phyloP scores from a whole-genome alignment of 331 rosid genomes.

The Cydonia oblonga region DNA sequence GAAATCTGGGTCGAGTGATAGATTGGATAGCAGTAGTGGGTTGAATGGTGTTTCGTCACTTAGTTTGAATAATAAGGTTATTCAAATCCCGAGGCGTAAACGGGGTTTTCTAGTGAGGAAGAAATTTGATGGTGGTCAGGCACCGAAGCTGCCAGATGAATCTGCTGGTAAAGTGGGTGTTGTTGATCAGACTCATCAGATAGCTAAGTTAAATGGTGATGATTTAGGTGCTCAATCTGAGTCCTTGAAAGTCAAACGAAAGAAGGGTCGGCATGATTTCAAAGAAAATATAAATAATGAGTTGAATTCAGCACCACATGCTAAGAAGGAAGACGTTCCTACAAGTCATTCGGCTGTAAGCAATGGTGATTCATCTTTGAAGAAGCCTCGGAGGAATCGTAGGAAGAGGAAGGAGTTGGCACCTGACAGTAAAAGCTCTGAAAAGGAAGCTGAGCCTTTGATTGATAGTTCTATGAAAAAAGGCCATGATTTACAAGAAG shows the following conservation, averaged over 20 bases:
- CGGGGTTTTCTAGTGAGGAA: constrained; percentile 67
- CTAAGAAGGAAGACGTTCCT: neutral
- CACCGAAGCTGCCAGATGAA: constrained; percentile 21
- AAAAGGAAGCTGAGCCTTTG: constrained; percentile 29
- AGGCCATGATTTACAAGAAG: constrained; percentile 42
- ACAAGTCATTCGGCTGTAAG: constrained; percentile 27
- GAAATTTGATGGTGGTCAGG: constrained; percentile 35
- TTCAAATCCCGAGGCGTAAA: constrained; percentile 75
- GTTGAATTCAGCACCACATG: constrained; percentile 28
- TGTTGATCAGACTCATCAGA: constrained; percentile 38
- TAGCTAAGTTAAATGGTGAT: constrained; percentile 35
- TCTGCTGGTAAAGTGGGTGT: constrained; percentile 25
- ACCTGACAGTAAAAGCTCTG: constrained; percentile 19
- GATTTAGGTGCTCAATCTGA: constrained; percentile 30
- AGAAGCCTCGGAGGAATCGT: constrained; percentile 36
- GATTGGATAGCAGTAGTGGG: constrained; percentile 34
- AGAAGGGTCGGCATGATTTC: constrained; percentile 30
- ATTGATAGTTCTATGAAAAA: constrained; percentile 22
- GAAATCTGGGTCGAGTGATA: constrained; percentile 34
- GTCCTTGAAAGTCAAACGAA: constrained; percentile 23
- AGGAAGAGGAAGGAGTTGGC: constrained; percentile 36
- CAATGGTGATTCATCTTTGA: constrained; percentile 36
- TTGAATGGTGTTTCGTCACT: constrained; percentile 34
- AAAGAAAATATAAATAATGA: constrained; percentile 43
- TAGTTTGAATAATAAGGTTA: constrained; percentile 29